phyloP scores from a whole-genome alignment of 129 eudicot genomes.

The Sambucus nigra region DNA sequence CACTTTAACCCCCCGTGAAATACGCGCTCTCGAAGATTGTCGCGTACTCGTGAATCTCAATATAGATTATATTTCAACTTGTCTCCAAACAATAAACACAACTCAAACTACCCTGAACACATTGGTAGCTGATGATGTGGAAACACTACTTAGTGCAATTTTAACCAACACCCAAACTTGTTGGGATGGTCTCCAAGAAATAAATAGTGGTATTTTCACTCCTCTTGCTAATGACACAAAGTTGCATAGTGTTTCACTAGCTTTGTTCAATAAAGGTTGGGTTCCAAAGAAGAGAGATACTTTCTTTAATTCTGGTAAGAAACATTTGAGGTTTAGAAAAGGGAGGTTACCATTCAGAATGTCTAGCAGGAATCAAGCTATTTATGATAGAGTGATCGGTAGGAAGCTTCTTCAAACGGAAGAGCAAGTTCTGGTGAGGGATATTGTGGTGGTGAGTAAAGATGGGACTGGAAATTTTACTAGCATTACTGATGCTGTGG shows the following conservation, averaged over 20 bases:
- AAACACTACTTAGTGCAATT: slow-evolving; percentile 35
- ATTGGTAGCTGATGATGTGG: slow-evolving; percentile 25
- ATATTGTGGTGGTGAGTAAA: slow-evolving; percentile 50
- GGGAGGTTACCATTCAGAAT: slow-evolving; percentile 15
- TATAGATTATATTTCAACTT: slow-evolving; percentile 18
- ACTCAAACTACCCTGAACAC: slow-evolving; percentile 22
- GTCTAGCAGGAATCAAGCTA: slow-evolving; percentile 5
- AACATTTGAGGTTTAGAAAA: neutral
- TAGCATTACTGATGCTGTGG: slow-evolving; percentile 41
- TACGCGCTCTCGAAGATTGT: slow-evolving; percentile 39
- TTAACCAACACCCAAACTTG: slow-evolving; percentile 42
- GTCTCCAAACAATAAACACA: slow-evolving; percentile 10
- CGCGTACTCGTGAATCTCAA: slow-evolving; percentile 23
- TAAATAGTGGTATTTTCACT: slow-evolving; percentile 17
- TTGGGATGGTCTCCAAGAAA: slow-evolving; percentile 30
- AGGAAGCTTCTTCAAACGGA: slow-evolving; percentile 24
- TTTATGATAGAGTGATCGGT: slow-evolving; percentile 2
- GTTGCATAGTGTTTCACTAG: too few relatives aligned
- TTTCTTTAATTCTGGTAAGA: neutral
- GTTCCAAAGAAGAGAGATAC: slow-evolving; percentile 25
- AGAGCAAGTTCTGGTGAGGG: neutral
- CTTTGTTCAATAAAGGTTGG: slow-evolving; percentile 31
- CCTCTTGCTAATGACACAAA: slow-evolving; percentile 31
- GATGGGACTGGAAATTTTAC: slow-evolving; percentile 56
- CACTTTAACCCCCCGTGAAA: slow-evolving; percentile 19